Evolutionary conservation across 805 yeast genomes (phyloP).

Genomic region (Candida krabiensis): DNA sequence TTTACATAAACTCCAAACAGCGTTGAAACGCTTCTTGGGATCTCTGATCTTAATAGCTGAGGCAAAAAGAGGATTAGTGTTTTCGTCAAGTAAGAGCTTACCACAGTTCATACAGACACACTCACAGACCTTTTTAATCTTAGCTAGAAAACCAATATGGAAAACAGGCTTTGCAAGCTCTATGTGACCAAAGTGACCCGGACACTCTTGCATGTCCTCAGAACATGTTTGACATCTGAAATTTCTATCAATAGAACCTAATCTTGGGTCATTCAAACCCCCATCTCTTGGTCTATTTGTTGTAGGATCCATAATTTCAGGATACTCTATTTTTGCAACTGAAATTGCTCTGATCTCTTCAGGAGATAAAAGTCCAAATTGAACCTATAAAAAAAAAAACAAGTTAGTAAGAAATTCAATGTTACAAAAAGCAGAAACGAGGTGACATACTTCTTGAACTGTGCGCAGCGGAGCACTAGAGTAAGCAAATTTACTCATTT

Average conservation of each 20-base stretch:
- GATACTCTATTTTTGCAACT: conserved; percentile 96
- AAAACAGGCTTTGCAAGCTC: conserved; percentile 98
- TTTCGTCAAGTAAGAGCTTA: conserved; percentile 82
- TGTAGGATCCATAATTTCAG: conserved; percentile 99
- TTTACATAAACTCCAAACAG: conserved; percentile 92
- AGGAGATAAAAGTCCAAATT: conserved; percentile 96
- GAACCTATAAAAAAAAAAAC: conserved; percentile 49
- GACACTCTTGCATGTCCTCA: conserved; percentile 98
- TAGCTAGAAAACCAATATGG: conserved; percentile 92
- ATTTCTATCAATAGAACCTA: conserved; percentile 96
- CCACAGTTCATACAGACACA: conserved; percentile 99
- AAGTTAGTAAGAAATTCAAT: conserved; percentile 15
- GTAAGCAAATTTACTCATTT: conserved; percentile 67
- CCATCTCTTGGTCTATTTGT: conserved; percentile 94
- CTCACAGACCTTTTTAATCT: conserved; percentile 93
- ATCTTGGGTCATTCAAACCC: conserved; percentile 94
- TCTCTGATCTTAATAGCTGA: conserved; percentile 87
- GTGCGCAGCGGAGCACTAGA: conserved; percentile 98
- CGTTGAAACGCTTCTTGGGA: conserved; percentile 93
- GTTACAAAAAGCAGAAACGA: conserved; percentile 2
- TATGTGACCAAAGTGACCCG: conserved; percentile 99
- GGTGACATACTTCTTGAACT: conserved; percentile 78
- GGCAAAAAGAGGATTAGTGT: conserved; percentile 71
- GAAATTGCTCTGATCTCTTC: conserved; percentile 97
- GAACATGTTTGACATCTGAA: conserved; percentile 99